phyloP scores from a whole-genome alignment of 805 yeast species.

The Kluyveromyces siamensis region DNA sequence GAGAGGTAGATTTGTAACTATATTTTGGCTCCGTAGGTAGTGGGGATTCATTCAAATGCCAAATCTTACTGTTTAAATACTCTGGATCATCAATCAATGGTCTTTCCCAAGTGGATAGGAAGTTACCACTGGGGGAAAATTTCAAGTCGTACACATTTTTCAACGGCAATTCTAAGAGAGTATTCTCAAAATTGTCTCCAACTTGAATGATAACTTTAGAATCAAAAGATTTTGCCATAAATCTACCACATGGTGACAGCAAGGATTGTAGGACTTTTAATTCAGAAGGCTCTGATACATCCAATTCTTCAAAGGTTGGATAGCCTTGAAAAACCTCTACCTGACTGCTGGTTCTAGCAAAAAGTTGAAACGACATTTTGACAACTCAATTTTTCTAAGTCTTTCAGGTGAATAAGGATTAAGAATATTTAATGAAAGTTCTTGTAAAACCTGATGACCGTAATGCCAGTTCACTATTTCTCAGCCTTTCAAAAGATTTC shows the following conservation, averaged over 20 bases:
- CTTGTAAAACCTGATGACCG: neutral
- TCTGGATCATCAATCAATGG: slow-evolving; percentile 69
- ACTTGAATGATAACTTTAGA: slow-evolving; percentile 19
- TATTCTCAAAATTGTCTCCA: slow-evolving; percentile 19
- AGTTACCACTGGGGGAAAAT: slow-evolving; percentile 85
- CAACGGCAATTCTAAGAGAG: slow-evolving; percentile 27
- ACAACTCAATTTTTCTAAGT: neutral
- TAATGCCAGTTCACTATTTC: neutral
- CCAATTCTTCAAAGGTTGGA: slow-evolving; percentile 15
- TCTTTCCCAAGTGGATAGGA: slow-evolving; percentile 81
- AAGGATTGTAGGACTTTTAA: slow-evolving; percentile 15
- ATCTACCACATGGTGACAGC: slow-evolving; percentile 29
- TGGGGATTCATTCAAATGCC: slow-evolving; percentile 45
- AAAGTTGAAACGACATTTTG: slow-evolving; percentile 28
- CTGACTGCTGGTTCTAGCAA: slow-evolving; percentile 26
- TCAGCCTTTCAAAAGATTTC: neutral
- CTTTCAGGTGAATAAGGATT: neutral
- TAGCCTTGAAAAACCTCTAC: slow-evolving; percentile 30
- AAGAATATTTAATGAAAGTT: neutral
- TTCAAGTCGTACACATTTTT: slow-evolving; percentile 70
- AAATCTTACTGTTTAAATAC: slow-evolving; percentile 70
- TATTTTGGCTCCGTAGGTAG: slow-evolving; percentile 24
- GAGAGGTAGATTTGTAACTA: slow-evolving; percentile 69
- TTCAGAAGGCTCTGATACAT: slow-evolving; percentile 3
- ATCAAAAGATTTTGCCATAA: slow-evolving; percentile 25